Evolutionary conservation across 495 filamentous ascomycete genomes (phyloP).

Genomic region (Aspergillus bridgeri): DNA sequence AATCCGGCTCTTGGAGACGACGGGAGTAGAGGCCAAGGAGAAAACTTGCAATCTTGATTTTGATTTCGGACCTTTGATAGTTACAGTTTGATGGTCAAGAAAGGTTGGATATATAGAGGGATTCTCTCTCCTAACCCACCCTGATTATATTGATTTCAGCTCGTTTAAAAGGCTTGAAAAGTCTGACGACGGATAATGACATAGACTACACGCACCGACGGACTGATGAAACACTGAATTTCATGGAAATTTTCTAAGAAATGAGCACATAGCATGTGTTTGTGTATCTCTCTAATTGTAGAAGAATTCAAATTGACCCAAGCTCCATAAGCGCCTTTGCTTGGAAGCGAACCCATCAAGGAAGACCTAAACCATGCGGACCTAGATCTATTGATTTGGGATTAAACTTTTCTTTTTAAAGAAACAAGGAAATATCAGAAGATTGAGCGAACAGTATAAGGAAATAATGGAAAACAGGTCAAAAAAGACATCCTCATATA

Average conservation of each 20-base stretch:
- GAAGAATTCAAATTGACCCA: conserved; percentile 11
- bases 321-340: conserved; percentile 31
- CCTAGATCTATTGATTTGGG: conserved; percentile 14
- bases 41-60: background rate
- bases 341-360: conserved; percentile 14
- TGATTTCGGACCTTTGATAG: too few relatives aligned
- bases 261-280: background rate
- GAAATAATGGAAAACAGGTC: background rate
- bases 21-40: conserved; percentile 5
- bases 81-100: too few relatives aligned
- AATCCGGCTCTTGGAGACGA: conserved; percentile 36
- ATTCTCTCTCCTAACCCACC: too few relatives aligned
- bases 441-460: background rate
- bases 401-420: conserved; percentile 14
- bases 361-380: conserved; percentile 6
- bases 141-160: too few relatives aligned
- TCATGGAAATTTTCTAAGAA: background rate
- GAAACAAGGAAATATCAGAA: background rate
- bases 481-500: background rate
- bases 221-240: background rate
- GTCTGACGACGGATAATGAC: background rate
- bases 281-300: conserved; percentile 1
- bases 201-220: background rate
- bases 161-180: background rate
- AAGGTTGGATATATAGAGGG: too few relatives aligned